Base-by-base conservation (phyloP, 2,329 filamentous ascomycete species). In the Neophaeococcomyces mojaviensis region DNA sequence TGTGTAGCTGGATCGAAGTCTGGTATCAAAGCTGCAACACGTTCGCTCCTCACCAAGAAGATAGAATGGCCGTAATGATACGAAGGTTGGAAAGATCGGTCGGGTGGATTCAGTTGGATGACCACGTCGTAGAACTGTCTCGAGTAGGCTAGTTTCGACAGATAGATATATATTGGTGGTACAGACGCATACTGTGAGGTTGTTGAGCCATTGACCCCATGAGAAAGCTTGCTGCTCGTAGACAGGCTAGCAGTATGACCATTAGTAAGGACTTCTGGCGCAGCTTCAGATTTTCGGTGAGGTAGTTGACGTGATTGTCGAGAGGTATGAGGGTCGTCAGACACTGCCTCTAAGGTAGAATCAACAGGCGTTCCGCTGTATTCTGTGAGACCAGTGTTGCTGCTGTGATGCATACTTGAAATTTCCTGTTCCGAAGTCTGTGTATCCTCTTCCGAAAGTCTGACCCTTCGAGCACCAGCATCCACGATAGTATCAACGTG, bases 21-120 rank as follows among this genome's bases (percentile, higher is more conserved):
- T 24, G 44, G 36, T 35, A 50, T 49, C 42, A 53, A 33, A 38
- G 45, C 48, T 33, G 46, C 44, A 30, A 57, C 24, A 16, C 50
- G 48, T n/a, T 46, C n/a, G 49, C 55, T 57, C 24, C 55, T 47
- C 18, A 46, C 30, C 10, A 57, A 38, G 34, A 57, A 30, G 26
- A 53, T 30, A 5, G 45, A 49, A 28, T 57, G 55, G 24, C 38
- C 46, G 40, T 54, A 54, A 16, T 44, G 47, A 4, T 47, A 33
- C 28, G 49, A 53, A 9, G 51, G 48, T 28, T 54, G 53, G 22
- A 37, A 43, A 2, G 24, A 20, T 15, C 10, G 15, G 26, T 43
- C 40, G 12, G 47, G 44, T 35, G 47, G 36, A 18, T 54, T 50
- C 15, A 57, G 39, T 24, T 53, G 46, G 20, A 57, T 44, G 12